Evolutionary conservation across 2,329 filamentous ascomycete genomes (phyloP).

Genomic region (Berkeleyomyces basicola): DNA sequence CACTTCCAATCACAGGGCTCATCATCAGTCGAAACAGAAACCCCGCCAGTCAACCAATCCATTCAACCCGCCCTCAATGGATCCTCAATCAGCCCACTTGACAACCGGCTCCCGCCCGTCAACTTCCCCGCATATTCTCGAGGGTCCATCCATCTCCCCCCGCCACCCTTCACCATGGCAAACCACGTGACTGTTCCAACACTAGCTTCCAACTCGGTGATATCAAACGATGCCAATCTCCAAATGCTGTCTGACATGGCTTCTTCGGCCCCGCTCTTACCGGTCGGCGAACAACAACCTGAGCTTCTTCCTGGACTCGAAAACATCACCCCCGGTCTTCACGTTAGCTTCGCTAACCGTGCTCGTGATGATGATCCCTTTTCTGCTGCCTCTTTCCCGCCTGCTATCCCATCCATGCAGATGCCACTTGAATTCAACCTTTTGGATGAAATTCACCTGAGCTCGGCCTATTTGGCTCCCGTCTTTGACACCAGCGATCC

Average conservation of each 20-base stretch:
- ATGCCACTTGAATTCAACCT: constrained; percentile 14
- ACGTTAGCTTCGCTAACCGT: background rate
- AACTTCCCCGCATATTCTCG: background rate
- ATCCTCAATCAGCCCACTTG: constrained; percentile 2
- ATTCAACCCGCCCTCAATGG: background rate
- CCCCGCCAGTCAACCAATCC: background rate
- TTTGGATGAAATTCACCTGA: constrained; percentile 2
- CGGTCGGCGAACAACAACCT: background rate
- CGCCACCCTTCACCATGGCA: constrained; percentile 6
- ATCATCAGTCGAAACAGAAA: background rate
- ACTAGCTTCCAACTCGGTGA: background rate
- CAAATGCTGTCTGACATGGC: constrained; percentile 8
- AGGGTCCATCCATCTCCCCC: background rate
- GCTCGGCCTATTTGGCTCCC: background rate
- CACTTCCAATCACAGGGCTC: background rate
- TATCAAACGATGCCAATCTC: constrained; percentile 3
- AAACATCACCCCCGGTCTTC: background rate
- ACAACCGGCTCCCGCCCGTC: background rate
- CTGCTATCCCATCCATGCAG: constrained; percentile 19
- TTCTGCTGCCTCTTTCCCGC: background rate
- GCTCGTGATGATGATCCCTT: background rate
- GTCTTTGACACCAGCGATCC: constrained; percentile 7
- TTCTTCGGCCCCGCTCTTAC: constrained; percentile 2
- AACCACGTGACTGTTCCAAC: constrained; percentile 1
- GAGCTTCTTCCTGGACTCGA: constrained; percentile 4